Conservation (phyloP, 1,284 basidiomycete genomes). For the Ustilago cynodontis region DNA sequence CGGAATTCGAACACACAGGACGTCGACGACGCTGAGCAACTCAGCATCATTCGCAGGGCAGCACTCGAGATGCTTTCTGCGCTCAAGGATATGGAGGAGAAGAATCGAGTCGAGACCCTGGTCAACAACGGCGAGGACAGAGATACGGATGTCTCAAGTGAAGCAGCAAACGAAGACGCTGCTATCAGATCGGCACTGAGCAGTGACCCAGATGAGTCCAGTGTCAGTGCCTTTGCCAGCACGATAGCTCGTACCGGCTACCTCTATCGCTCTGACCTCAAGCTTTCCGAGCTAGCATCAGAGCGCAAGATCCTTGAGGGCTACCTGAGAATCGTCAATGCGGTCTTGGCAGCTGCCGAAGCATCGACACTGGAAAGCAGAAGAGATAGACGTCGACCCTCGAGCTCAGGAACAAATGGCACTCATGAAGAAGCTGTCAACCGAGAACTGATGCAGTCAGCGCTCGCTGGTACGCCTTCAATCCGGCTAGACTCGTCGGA, state of each 20-base stretch:
- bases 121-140: slow-evolving; percentile 5
- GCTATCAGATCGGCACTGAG: neutral
- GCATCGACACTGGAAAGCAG: neutral
- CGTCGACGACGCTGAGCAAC: slow-evolving; percentile 72
- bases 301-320: slow-evolving; percentile 72
- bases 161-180: neutral
- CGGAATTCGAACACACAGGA: neutral
- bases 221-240: neutral
- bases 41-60: slow-evolving; percentile 77
- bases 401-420: neutral
- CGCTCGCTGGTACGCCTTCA: neutral
- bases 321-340: slow-evolving; percentile 36
- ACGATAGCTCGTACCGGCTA: slow-evolving; percentile 74
- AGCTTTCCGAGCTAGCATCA: slow-evolving; percentile 74
- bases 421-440: neutral
- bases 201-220: slow-evolving; percentile 23
- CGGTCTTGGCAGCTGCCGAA: slow-evolving; percentile 20
- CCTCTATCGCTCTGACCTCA: slow-evolving; percentile 80
- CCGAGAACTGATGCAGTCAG: neutral
- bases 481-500: slow-evolving; percentile 6
- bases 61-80: slow-evolving; percentile 82
- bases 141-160: neutral
- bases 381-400: slow-evolving; percentile 5
- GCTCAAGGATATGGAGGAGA: slow-evolving; percentile 74
- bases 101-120: slow-evolving; percentile 44